These are phyloP conservation scores for Mortierella sp. DNA, from an alignment of 371 early-diverging fungal species.

Conservation along the genomic window DNA sequence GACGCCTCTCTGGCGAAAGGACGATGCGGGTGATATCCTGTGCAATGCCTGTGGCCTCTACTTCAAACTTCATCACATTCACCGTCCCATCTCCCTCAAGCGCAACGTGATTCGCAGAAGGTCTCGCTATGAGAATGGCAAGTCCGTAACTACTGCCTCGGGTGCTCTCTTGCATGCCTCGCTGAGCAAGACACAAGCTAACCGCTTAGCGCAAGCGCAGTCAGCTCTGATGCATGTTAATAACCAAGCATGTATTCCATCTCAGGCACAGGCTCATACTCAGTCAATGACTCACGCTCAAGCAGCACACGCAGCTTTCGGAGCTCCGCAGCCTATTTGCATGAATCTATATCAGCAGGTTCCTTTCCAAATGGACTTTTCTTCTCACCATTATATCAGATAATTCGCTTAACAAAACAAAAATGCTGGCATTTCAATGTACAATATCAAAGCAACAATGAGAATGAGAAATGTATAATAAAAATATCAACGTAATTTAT, in stretches of 20 bases:
- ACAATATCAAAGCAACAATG: background rate
- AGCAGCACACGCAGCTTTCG: no score
- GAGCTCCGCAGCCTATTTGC: conserved; percentile 2
- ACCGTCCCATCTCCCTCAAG: conserved; percentile 85
- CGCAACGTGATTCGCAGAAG: conserved; percentile 88
- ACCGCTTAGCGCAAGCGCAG: conserved; percentile 65
- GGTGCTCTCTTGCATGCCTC: conserved; percentile 62
- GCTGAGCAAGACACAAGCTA: conserved; percentile 64
- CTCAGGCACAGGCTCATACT: conserved; percentile 73
- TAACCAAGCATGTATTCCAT: conserved; percentile 53
- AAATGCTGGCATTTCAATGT: background rate
- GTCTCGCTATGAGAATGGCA: conserved; percentile 72
- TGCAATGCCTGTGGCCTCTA: conserved; percentile 99
- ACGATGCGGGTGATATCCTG: conserved; percentile 79
- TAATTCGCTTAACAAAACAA: no score
- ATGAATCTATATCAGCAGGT: conserved; percentile 20
- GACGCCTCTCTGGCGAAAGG: conserved; percentile 97
- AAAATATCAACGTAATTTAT: background rate
- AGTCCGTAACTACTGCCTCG: conserved; percentile 15
- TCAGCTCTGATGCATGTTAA: conserved; percentile 17
- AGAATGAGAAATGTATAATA: background rate
- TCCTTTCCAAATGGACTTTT: conserved; percentile 8
- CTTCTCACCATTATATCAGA: conserved; percentile 10
- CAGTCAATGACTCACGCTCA: background rate
- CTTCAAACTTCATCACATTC: conserved; percentile 90